Evolutionary conservation across 1,284 basidiomycete species (phyloP), one percentile per base, ranked within the genome.

Genomic region (Rhodotorula sp.): DNA sequence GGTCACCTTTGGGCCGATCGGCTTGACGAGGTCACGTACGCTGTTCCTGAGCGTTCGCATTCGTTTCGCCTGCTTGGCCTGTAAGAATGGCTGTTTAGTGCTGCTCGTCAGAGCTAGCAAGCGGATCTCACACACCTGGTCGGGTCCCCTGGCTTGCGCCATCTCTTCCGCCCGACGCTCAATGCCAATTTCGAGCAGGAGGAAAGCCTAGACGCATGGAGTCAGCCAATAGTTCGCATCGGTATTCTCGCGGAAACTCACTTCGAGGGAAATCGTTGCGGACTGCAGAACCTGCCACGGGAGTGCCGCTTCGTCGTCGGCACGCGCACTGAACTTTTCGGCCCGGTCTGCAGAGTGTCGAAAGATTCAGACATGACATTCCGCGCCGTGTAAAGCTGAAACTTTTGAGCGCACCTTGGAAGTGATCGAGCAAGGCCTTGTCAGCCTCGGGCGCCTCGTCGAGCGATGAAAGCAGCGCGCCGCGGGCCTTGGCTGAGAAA

Each of bases 241-340:
- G 26, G 5, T 2, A 55, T 28, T 55, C 54, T 16, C 26, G 54
- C 28, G 15, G 21, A 4, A 31, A 48, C 79, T 62, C 67, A 87
- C 90, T 83, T 93, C 91, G 79, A 92, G 90, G 0, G 86, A 85
- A 60, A 92, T 80, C 19, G 86, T 86, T 5, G 87, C 88, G 21
- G 89, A 81, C 75, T 92, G 90, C 26, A 92, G 82, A 21, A 86
- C 77, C 74, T 89, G 86, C 70, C 84, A 82, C 28, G 82, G 81
- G n/a, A 85, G 81, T 38, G 55, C 67, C 23, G 66, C 59, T 45
- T 69, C 28, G 45, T 77, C 72, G 8, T 77, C 72, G 2, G 61
- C 5, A 4, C 71, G 69, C 7, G 68, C 34, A 7, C 67, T 60
- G 54, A 77, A 68, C 10, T 68, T 65, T 15, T 60, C 65, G 21